Conservation (phyloP, 2,329 filamentous ascomycete species). For the Penicillium vulpinum region DNA sequence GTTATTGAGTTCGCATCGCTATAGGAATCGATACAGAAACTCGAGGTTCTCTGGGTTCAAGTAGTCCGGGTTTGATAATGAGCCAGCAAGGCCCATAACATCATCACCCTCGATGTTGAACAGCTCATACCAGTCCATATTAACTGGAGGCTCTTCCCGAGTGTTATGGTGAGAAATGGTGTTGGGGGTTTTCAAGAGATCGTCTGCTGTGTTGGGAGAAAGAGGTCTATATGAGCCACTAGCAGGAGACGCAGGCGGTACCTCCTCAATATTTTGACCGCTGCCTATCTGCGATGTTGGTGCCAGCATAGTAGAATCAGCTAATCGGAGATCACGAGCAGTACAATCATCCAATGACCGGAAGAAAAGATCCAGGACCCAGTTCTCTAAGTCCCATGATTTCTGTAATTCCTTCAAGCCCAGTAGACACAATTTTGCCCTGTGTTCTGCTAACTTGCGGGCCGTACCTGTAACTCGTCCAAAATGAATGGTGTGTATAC, state of each 20-base stretch:
- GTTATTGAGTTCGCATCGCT: neutral
- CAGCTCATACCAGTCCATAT: conserved; percentile 33
- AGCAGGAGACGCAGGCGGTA: conserved; percentile 2
- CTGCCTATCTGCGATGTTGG: neutral
- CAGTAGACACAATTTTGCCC: conserved; percentile 51
- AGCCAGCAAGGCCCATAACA: conserved; percentile 30
- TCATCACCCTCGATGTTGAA: conserved; percentile 34
- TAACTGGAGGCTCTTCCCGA: conserved; percentile 18
- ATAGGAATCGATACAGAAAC: conserved; percentile 35
- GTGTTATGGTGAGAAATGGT: conserved; percentile 6
- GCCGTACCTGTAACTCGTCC: conserved; percentile 39
- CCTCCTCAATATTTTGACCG: neutral
- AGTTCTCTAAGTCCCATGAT: conserved; percentile 53
- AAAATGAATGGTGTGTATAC: conserved; percentile 51
- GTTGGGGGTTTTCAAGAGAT: conserved; percentile 5
- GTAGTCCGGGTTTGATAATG: conserved; percentile 33
- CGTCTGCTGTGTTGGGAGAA: conserved; percentile 6
- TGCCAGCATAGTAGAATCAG: conserved; percentile 12
- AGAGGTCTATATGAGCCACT: neutral
- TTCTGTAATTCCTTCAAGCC: conserved; percentile 52
- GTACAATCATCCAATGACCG: conserved; percentile 50
- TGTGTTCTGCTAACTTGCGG: conserved; percentile 49
- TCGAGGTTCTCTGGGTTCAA: conserved; percentile 35
- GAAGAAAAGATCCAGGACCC: conserved; percentile 52
- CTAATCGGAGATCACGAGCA: conserved; percentile 39